These are phyloP conservation scores for Bryoglossum gracile DNA, from an alignment of 495 filamentous ascomycete species.

Conservation along the genomic window DNA sequence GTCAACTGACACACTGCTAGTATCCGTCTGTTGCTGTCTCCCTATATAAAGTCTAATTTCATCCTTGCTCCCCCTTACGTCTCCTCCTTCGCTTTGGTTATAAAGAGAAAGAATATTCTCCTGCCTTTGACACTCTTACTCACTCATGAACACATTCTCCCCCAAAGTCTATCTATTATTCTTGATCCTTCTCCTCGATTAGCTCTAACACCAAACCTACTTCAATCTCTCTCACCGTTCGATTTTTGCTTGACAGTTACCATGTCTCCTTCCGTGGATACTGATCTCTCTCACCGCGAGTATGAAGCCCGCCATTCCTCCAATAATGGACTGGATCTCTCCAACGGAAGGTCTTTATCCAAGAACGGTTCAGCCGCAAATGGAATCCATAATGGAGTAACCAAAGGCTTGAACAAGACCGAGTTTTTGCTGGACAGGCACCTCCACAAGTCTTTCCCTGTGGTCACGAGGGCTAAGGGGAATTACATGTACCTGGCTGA, in stretches of 20 bases:
- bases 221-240: not conserved
- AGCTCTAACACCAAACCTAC: not conserved
- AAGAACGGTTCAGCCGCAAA: not conserved
- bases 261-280: constrained; percentile 15
- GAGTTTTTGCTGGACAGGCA: constrained; percentile 18
- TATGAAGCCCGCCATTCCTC: not conserved
- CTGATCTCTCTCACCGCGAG: constrained; percentile 1
- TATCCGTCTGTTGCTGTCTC: not conserved
- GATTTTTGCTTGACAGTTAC: not conserved
- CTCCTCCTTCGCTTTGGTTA: not conserved
- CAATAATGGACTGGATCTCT: no score
- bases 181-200: constrained; percentile 10
- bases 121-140: no score
- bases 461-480: constrained; percentile 16
- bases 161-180: constrained; percentile 3
- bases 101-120: no score
- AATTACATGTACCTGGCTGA: constrained; percentile 38
- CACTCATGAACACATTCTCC: constrained; percentile 1
- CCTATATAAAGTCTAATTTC: not conserved
- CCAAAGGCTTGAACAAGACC: not conserved
- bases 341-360: no score
- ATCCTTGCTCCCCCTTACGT: not conserved
- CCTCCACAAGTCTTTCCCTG: constrained; percentile 19
- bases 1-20: not conserved
- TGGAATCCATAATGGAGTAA: not conserved